Evolutionary conservation across 306 rosid species (phyloP).

Genomic region (Glycine soja): DNA sequence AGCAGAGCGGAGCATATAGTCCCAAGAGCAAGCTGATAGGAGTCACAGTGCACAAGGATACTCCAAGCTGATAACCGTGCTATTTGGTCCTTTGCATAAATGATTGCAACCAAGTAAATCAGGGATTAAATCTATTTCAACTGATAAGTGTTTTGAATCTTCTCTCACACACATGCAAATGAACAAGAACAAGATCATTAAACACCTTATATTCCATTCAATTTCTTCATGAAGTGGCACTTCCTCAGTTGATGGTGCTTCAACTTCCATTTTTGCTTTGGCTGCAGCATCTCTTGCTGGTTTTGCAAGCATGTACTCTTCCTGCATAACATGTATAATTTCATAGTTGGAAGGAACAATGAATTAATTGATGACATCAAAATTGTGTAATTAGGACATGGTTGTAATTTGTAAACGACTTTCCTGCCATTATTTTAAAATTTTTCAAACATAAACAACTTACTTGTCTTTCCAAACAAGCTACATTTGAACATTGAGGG

Average conservation of each 20-base stretch:
- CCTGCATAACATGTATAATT: conserved; percentile 57
- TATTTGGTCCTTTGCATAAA: background rate
- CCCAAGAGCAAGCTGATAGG: no score
- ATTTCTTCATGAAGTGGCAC: conserved; percentile 81
- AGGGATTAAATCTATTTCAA: background rate
- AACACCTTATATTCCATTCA: conserved; percentile 97
- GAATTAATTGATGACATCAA: conserved; percentile 27
- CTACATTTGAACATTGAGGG: conserved; percentile 91
- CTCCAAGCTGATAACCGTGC: no score
- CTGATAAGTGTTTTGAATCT: conserved; percentile 8
- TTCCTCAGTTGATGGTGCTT: conserved; percentile 59
- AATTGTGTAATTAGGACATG: conserved; percentile 28
- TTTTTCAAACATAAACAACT: conserved; percentile 11
- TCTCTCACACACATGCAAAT: conserved; percentile 2
- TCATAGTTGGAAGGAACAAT: background rate
- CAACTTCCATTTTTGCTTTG: conserved; percentile 82
- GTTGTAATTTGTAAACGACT: conserved; percentile 10
- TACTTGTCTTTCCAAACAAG: conserved; percentile 90
- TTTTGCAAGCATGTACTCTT: conserved; percentile 69
- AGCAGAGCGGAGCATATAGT: no score
- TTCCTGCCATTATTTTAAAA: conserved; percentile 72
- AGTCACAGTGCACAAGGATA: no score
- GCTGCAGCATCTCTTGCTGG: conserved; percentile 97
- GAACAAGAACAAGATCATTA: conserved; percentile 26
- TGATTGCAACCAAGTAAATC: conserved; percentile 22